Conservation (phyloP, 2,329 filamentous ascomycete species). For the Chrysoporthe austroafricana region DNA sequence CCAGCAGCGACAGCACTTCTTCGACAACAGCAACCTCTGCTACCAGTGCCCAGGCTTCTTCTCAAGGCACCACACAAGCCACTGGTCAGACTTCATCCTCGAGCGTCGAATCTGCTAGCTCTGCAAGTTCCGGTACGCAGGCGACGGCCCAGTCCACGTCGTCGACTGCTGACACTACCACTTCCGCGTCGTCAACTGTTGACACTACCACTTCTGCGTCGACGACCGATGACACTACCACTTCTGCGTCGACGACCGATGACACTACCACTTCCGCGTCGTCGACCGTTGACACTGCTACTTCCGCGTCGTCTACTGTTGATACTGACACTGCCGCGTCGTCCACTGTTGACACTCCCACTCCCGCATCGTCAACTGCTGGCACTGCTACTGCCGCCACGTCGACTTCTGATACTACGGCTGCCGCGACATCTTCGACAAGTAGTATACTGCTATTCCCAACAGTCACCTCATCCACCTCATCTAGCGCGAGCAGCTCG, state of each 20-base stretch:
- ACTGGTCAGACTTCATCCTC: background rate
- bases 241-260: background rate
- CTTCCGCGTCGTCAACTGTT: background rate
- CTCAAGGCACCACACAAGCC: background rate
- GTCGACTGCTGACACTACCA: background rate
- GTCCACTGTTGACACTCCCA: background rate
- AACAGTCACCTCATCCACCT: constrained; percentile 12
- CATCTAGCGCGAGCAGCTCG: constrained; percentile 9
- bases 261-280: background rate
- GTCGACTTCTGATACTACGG: background rate
- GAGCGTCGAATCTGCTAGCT: background rate
- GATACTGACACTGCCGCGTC: background rate
- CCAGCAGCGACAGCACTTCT: background rate
- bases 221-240: background rate
- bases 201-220: background rate
- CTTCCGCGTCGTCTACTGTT: background rate
- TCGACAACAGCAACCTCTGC: background rate
- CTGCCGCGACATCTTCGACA: background rate
- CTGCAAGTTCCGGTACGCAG: background rate
- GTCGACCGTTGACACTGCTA: background rate
- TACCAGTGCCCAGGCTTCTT: background rate
- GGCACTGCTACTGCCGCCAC: background rate
- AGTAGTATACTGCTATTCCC: constrained; percentile 11
- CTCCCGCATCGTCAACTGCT: background rate
- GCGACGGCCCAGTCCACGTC: background rate